Conservation (phyloP, 768 basidiomycete genomes). For the Podaxis rugospora region DNA sequence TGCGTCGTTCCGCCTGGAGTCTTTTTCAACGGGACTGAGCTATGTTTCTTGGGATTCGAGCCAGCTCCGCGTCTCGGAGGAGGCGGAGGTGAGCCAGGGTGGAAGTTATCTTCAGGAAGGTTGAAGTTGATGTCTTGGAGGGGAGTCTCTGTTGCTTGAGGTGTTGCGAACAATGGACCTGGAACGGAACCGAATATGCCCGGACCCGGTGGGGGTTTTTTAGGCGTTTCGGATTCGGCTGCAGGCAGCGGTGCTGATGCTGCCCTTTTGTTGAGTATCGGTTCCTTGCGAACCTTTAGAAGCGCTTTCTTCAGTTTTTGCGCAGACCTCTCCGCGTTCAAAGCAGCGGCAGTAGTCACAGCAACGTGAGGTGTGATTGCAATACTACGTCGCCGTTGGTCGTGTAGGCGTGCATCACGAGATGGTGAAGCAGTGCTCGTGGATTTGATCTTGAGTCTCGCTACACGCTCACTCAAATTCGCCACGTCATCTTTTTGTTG, state of each 20-base stretch:
- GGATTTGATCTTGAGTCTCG: conserved; percentile 40
- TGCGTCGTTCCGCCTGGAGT: conserved; percentile 21
- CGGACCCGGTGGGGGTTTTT: conserved; percentile 18
- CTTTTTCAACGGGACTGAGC: conserved; percentile 34
- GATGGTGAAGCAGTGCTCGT: conserved; percentile 15
- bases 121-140: conserved; percentile 22
- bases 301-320: conserved; percentile 67
- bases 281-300: conserved; percentile 53
- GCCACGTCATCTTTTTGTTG: conserved; percentile 56
- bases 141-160: conserved; percentile 11
- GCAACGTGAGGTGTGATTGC: conserved; percentile 65
- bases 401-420: conserved; percentile 40
- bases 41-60: conserved; percentile 31
- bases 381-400: conserved; percentile 32
- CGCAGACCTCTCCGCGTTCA: conserved; percentile 76
- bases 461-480: conserved; percentile 45
- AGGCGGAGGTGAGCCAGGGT: conserved; percentile 28
- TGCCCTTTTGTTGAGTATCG: conserved; percentile 61
- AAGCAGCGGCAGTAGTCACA: conserved; percentile 70
- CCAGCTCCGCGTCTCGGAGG: conserved; percentile 29
- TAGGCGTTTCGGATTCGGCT: conserved; percentile 33
- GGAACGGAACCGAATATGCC: conserved; percentile 17
- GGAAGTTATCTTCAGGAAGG: conserved; percentile 39
- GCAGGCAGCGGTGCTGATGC: conserved; percentile 30
- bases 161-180: conserved; percentile 23